Evolutionary conservation across 2,329 filamentous ascomycete species (phyloP).

Genomic region (Parafenestella ontariensis): DNA sequence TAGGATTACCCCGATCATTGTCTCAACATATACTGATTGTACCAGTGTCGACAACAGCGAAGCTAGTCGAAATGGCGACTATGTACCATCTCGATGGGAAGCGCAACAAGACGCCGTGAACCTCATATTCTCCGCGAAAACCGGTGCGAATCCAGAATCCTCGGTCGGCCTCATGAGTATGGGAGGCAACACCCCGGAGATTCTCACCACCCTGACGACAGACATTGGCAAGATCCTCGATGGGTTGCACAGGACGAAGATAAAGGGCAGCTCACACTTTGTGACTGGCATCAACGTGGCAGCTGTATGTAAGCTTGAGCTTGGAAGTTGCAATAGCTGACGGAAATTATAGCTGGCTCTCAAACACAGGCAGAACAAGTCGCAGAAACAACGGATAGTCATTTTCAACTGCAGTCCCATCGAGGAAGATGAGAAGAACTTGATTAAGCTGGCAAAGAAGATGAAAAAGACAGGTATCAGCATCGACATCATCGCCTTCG

Average conservation of each 20-base stretch:
- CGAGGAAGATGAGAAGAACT: constrained; percentile 84
- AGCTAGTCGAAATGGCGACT: constrained; percentile 95
- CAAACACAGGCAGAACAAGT: constrained; percentile 98
- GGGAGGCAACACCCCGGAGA: constrained; percentile 96
- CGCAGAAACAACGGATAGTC: constrained; percentile 94
- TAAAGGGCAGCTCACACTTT: constrained; percentile 85
- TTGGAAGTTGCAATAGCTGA: constrained; percentile 70
- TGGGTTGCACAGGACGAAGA: constrained; percentile 81
- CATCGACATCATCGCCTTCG: constrained; percentile 94
- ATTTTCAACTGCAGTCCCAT: constrained; percentile 96
- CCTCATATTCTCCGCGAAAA: constrained; percentile 95
- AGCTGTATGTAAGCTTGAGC: constrained; percentile 72
- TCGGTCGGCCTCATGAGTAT: constrained; percentile 98
- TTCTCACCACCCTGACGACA: constrained; percentile 93
- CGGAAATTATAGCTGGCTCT: constrained; percentile 74
- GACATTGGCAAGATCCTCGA: constrained; percentile 96
- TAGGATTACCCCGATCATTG: constrained; percentile 40
- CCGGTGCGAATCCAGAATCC: constrained; percentile 93
- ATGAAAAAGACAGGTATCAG: constrained; percentile 98
- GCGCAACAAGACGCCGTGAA: constrained; percentile 95
- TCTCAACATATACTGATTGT: constrained; percentile 24
- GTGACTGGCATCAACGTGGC: constrained; percentile 96
- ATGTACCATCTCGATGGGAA: constrained; percentile 89
- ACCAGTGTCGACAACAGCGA: constrained; percentile 94
- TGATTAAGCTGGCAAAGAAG: constrained; percentile 90